phyloP scores from a whole-genome alignment of 495 filamentous ascomycete species.

The Hyaloscypha hepaticicola region DNA sequence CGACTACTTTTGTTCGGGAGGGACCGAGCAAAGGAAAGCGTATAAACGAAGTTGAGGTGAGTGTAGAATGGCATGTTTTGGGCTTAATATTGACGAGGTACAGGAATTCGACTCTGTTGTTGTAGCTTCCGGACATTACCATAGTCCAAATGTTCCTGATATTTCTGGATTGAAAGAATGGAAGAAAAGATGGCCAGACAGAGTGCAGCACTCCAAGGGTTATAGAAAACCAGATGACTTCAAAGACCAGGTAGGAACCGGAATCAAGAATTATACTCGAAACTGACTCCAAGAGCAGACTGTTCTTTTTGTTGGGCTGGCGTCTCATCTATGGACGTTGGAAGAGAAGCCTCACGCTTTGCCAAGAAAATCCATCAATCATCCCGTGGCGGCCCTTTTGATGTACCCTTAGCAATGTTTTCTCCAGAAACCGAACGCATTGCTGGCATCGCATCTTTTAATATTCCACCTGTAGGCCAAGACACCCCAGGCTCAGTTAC shows the following conservation, averaged over 20 bases:
- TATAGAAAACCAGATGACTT: constrained; percentile 65
- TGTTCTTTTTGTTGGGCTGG: constrained; percentile 72
- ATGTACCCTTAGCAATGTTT: constrained; percentile 48
- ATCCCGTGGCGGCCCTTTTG: constrained; percentile 45
- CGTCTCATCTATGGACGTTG: constrained; percentile 80
- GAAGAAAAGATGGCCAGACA: constrained; percentile 57
- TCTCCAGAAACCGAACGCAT: constrained; percentile 51
- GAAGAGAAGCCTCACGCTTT: constrained; percentile 36
- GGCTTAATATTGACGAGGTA: not conserved
- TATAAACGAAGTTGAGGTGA: constrained; percentile 17
- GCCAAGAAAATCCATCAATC: constrained; percentile 44
- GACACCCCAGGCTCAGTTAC: constrained; percentile 37
- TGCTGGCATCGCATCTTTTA: constrained; percentile 44
- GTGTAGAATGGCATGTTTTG: not conserved
- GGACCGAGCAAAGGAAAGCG: constrained; percentile 31
- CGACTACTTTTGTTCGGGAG: constrained; percentile 32
- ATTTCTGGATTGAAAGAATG: constrained; percentile 58
- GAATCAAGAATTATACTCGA: constrained; percentile 53
- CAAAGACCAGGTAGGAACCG: constrained; percentile 49
- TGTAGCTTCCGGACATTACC: constrained; percentile 81
- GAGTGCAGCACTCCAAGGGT: constrained; percentile 76
- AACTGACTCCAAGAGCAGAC: constrained; percentile 56
- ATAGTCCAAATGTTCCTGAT: constrained; percentile 66
- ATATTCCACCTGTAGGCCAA: constrained; percentile 41
- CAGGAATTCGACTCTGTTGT: constrained; percentile 72